These are phyloP conservation scores for Plasmopara muralis DNA, from an alignment of 352 stramenopile genomes.

Conservation along the genomic window DNA sequence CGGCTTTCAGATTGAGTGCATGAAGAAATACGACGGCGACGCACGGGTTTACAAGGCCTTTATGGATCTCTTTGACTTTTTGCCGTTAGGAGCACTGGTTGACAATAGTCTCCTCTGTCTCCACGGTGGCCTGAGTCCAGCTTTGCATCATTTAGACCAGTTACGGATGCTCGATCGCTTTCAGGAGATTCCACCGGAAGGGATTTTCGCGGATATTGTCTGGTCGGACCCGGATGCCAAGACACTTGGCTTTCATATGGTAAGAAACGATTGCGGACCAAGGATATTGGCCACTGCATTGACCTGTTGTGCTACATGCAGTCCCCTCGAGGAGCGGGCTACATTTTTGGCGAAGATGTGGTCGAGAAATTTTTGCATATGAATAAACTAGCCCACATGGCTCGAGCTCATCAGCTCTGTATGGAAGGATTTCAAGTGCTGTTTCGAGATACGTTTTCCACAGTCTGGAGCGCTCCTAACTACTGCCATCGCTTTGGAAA, in stretches of 20 bases:
- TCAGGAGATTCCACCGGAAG: conserved; percentile 73
- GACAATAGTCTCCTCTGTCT: conserved; percentile 60
- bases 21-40: conserved; percentile 81
- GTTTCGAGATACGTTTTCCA: conserved; percentile 72
- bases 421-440: conserved; percentile 82
- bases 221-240: conserved; percentile 81
- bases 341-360: conserved; percentile 84
- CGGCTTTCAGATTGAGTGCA: conserved; percentile 80
- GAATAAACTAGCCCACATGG: conserved; percentile 79
- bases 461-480: conserved; percentile 82
- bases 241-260: conserved; percentile 80
- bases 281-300: background rate
- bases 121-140: conserved; percentile 59
- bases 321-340: conserved; percentile 73
- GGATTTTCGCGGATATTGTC: conserved; percentile 76
- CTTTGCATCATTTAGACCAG: conserved; percentile 88
- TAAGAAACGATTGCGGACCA: conserved; percentile 13
- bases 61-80: conserved; percentile 74
- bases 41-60: conserved; percentile 69
- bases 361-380: conserved; percentile 77
- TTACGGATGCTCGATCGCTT: conserved; percentile 84
- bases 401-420: conserved; percentile 75
- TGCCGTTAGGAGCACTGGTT: conserved; percentile 75
- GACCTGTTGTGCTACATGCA: conserved; percentile 9
- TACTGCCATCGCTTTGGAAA: conserved; percentile 86